phyloP scores from a whole-genome alignment of 1,284 basidiomycete species.

The Leccinum fuscescens region DNA sequence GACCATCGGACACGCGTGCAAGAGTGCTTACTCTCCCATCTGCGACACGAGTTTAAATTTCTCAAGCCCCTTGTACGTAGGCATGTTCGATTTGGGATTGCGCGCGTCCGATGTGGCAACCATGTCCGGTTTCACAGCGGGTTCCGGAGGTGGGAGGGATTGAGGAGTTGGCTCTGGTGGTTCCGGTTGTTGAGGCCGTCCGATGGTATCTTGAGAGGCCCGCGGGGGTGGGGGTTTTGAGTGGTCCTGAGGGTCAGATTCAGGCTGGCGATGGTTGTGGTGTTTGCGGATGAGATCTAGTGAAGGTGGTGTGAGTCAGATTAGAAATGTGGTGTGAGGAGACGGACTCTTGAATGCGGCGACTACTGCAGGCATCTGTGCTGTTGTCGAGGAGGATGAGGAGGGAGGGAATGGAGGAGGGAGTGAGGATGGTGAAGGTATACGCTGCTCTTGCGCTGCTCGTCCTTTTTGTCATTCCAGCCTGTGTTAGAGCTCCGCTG shows the following conservation, averaged over 20 bases:
- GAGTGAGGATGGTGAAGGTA: slow-evolving; percentile 7
- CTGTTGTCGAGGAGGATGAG: slow-evolving; percentile 7
- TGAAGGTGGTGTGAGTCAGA: slow-evolving; percentile 23
- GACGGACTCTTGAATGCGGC: slow-evolving; percentile 71
- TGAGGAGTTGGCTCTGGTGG: slow-evolving; percentile 35
- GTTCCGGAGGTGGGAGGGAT: slow-evolving; percentile 33
- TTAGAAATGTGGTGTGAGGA: slow-evolving; percentile 2
- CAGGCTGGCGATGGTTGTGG: slow-evolving; percentile 46
- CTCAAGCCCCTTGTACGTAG: slow-evolving; percentile 82
- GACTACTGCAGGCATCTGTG: slow-evolving; percentile 46
- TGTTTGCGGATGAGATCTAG: slow-evolving; percentile 85
- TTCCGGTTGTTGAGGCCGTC: slow-evolving; percentile 28
- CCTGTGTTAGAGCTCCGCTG: slow-evolving; percentile 33
- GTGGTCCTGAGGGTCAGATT: slow-evolving; percentile 32
- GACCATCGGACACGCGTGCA: slow-evolving; percentile 3
- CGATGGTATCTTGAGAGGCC: slow-evolving; percentile 31
- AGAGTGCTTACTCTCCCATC: slow-evolving; percentile 87
- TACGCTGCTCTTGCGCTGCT: slow-evolving; percentile 16
- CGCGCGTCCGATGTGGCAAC: slow-evolving; percentile 75
- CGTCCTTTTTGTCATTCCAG: slow-evolving; percentile 34
- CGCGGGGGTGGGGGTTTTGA: slow-evolving; percentile 33
- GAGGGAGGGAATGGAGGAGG: background rate
- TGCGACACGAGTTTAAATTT: slow-evolving; percentile 81
- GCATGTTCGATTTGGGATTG: slow-evolving; percentile 75
- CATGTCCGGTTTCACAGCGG: slow-evolving; percentile 61